Base-by-base conservation (phyloP, 495 filamentous ascomycete genomes). In the Mytilinidion resinicola region DNA sequence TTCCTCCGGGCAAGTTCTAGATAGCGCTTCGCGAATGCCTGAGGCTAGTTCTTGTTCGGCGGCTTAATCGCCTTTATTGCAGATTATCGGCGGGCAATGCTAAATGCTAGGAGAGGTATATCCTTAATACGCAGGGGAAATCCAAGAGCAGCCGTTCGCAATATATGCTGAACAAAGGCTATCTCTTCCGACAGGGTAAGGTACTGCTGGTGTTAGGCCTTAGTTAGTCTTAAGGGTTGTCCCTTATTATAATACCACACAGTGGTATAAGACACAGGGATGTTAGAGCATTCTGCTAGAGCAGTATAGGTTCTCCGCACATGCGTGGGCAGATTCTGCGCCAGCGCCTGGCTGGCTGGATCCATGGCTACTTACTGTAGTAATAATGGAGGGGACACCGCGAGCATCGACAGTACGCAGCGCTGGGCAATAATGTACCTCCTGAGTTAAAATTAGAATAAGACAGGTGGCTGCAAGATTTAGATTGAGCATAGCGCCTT, bases 301-400 rank as follows among this genome's bases (percentile, higher is more conserved):
- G 51, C 51, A 39, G 35, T 15, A 10, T 37, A 39, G 5, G 25
- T 53, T 51, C 48, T 51, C 11, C 48, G 48, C 35, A 38, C 51
- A 53, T 53, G 15, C 30, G 17, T 33, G 41, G 51, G 51, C 14
- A 53, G 51, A n/a, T 37, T 11, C 41, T 53, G 51, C 51, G 51
- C 51, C 33, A 53, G 9, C 51, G 51, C 51, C 51, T 53, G 51
- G 48, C 48, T 51, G 21, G 48, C 48, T 51, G 48, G 9, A 39
- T 53, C 51, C 51, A 53, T 53, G 25, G 53, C 44, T 48, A 48
- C 34, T n/a, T n/a, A n/a, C n/a, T n/a, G n/a, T n/a, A n/a, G n/a
- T n/a, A n/a, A n/a, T n/a, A n/a, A n/a, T n/a, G n/a, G n/a, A n/a
- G n/a, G n/a, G n/a, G n/a, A n/a, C n/a, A n/a, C n/a, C n/a, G n/a